phyloP scores from a whole-genome alignment of 805 yeast genomes.

The Barnettozyma californica region DNA sequence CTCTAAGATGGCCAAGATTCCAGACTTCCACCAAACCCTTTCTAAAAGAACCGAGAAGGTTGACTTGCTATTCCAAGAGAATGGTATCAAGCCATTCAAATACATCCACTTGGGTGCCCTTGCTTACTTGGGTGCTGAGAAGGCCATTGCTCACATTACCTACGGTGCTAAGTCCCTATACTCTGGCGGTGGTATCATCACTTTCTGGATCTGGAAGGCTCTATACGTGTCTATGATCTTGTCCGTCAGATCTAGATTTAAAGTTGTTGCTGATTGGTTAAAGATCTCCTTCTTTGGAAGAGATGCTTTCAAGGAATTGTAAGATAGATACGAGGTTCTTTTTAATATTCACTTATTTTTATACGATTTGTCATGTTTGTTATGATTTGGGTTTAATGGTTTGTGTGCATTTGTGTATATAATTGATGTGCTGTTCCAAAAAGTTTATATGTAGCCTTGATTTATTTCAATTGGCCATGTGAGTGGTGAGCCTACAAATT shows the following conservation, averaged over 20 bases:
- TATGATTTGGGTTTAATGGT: conserved; percentile 1
- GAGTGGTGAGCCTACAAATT: too few relatives aligned
- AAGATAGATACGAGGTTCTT: background rate
- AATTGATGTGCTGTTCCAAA: background rate
- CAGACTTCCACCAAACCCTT: conserved; percentile 44
- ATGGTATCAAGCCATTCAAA: conserved; percentile 55
- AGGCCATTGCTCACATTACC: conserved; percentile 88
- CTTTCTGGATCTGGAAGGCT: conserved; percentile 91
- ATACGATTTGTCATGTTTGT: background rate
- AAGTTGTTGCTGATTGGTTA: conserved; percentile 85
- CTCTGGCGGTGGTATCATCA: conserved; percentile 77
- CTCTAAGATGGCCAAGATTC: conserved; percentile 57
- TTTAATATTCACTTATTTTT: background rate
- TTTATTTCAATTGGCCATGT: too few relatives aligned
- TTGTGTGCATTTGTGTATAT: conserved; percentile 1
- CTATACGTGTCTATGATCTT: conserved; percentile 92
- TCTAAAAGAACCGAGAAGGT: conserved; percentile 31
- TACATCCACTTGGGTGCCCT: conserved; percentile 89
- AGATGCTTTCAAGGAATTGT: conserved; percentile 45
- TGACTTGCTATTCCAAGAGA: conserved; percentile 33
- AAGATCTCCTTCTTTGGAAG: conserved; percentile 88
- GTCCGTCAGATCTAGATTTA: conserved; percentile 80
- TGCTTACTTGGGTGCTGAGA: conserved; percentile 90
- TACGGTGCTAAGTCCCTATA: conserved; percentile 77
- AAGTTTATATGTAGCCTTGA: too few relatives aligned